These are phyloP conservation scores for Trichoderma parareesei DNA, from an alignment of 495 filamentous ascomycete genomes.

Conservation along the genomic window DNA sequence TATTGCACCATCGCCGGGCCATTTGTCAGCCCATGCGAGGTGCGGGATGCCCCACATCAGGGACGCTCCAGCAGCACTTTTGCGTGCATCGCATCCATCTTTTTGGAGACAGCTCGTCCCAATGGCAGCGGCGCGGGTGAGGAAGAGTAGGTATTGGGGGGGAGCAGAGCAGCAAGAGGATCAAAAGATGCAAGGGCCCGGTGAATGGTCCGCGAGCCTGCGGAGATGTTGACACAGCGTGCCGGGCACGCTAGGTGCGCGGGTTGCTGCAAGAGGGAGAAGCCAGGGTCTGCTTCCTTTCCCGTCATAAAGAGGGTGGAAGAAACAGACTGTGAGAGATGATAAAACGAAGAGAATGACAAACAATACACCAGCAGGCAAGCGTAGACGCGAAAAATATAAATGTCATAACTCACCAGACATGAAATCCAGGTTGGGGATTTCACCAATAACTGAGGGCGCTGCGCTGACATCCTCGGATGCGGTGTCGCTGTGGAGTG, in stretches of 20 bases:
- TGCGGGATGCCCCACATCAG: constrained; percentile 5
- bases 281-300: background rate
- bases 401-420: constrained; percentile 23
- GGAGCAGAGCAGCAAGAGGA: constrained; percentile 4
- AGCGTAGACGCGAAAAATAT: constrained; percentile 12
- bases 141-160: constrained; percentile 9
- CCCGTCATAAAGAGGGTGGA: background rate
- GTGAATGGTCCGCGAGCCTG: constrained; percentile 3
- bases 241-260: background rate
- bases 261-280: constrained; percentile 12
- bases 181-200: constrained; percentile 11
- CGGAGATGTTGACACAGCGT: background rate
- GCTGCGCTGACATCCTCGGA: constrained; percentile 29
- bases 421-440: constrained; percentile 29
- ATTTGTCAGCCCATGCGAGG: constrained; percentile 24
- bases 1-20: constrained; percentile 30
- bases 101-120: constrained; percentile 15
- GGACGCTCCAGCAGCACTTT: background rate
- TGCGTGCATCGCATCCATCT: constrained; percentile 23
- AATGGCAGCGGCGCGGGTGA: constrained; percentile 15
- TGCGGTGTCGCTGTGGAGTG: constrained; percentile 25
- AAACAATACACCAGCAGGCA: background rate
- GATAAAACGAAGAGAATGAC: background rate
- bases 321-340: background rate
- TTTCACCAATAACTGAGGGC: constrained; percentile 30